Base-by-base conservation (phyloP, 2,329 filamentous ascomycete species). In the Sporothrix dimorphospora region DNA sequence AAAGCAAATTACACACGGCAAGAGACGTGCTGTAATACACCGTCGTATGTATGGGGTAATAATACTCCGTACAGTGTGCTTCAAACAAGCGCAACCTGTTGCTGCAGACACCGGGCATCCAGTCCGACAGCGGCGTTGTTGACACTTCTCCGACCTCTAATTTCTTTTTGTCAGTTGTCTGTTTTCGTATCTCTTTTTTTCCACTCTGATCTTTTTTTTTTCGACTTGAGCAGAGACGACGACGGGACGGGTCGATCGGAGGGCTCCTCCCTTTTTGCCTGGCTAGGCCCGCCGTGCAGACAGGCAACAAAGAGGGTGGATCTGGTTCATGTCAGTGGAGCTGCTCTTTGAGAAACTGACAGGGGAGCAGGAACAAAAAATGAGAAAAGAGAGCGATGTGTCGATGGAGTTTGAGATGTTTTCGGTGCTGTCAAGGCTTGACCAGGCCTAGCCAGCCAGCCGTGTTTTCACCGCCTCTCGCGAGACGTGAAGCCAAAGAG, bases 181-280 rank as follows among this genome's bases (percentile, higher is more conserved):
- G 3, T 67, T 16, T 51, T 67, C 9, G 34, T 4, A 1, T 6
- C 9, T 63, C 38, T 63, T 4, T 42, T 42, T 63, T 21, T 63
- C 9, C n/a, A 21, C 21, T 63, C 38, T 4, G 7, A 8, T 24
- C n/a, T 12, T 4, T 66, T 40, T 4, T 67, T 67, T 59, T 67
- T 67, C 63, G 19, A 67, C 63, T 67, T 38, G 42, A 68, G 21
- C 45, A 40, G n/a, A 53, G n/a, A 55, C 27, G 14, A 53, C 11
- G 47, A 40, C 47, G 30, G 47, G 66, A 68, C 66, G 47, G 47
- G 47, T 40, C 51, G 67, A 47, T 42, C 51, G 14, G 49, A 42
- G 53, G 16, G 34, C 34, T 9, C n/a, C 34, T 63, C 57, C 40
- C 1, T 27, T 42, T 66, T n/a, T 27, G 61, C 40, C 40, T 49